These are phyloP conservation scores for Cystofilobasidium capitatum DNA, from an alignment of 768 basidiomycete genomes.

Conservation along the genomic window DNA sequence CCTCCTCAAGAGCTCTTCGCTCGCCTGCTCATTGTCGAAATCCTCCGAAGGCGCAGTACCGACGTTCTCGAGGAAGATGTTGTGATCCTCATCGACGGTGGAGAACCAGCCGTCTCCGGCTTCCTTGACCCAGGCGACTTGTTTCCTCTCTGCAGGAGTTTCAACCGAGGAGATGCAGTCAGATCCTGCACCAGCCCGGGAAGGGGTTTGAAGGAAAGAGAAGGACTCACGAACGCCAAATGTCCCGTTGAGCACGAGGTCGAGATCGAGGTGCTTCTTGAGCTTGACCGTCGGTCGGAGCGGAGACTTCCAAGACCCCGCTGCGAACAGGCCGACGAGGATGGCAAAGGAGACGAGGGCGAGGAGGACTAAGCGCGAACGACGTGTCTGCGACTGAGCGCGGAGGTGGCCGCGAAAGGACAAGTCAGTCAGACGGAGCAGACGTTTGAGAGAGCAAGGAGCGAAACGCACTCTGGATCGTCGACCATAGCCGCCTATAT, in stretches of 20 bases:
- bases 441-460: not conserved
- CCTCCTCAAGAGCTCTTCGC: not conserved
- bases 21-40: not conserved
- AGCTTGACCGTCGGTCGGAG: conserved; percentile 27
- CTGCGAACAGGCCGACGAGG: conserved; percentile 68
- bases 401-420: not conserved
- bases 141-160: conserved; percentile 31
- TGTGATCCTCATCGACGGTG: conserved; percentile 47
- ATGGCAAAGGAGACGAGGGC: conserved; percentile 55
- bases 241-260: conserved; percentile 87
- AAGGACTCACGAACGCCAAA: conserved; percentile 43
- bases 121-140: conserved; percentile 84
- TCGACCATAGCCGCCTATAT: not conserved
- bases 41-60: conserved; percentile 30
- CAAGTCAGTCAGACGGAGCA: not conserved
- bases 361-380: conserved; percentile 44
- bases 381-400: not conserved
- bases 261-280: conserved; percentile 61
- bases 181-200: no score
- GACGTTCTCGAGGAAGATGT: conserved; percentile 72
- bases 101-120: conserved; percentile 94
- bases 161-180: no score
- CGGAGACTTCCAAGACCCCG: conserved; percentile 53
- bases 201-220: not conserved
- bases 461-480: not conserved